Percentiles rank a stretch among this genome's conserved stretches.
These are phyloP conservation scores for Glycine latifolia DNA, from an alignment of 306 rosid species.

Conservation along the genomic window DNA sequence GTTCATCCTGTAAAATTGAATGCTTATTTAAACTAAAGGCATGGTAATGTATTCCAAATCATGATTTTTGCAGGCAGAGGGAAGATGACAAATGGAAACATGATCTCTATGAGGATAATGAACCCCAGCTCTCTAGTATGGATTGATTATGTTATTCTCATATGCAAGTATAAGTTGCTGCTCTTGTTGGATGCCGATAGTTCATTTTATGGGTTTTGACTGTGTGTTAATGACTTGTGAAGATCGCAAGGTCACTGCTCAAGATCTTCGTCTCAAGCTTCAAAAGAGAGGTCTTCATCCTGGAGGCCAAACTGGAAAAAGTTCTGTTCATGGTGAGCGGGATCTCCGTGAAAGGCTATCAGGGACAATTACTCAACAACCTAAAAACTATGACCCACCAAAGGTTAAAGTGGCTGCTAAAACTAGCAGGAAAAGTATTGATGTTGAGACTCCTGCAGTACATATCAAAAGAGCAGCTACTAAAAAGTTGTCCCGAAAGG, in stretches of 20 bases:
- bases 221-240: slow-evolving; percentile 55
- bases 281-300: slow-evolving; percentile 71
- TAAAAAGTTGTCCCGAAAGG: slow-evolving; percentile 64
- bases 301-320: slow-evolving; percentile 61
- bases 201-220: slow-evolving; percentile 52
- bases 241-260: slow-evolving; percentile 64
- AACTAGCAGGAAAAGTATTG: slow-evolving; percentile 51
- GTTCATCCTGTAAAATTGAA: slow-evolving; percentile 10
- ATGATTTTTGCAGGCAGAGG: slow-evolving; percentile 66
- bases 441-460: slow-evolving; percentile 50
- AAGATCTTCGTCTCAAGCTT: slow-evolving; percentile 83
- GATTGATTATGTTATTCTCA: slow-evolving; percentile 43
- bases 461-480: slow-evolving; percentile 54
- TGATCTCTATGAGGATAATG: slow-evolving; percentile 69
- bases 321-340: slow-evolving; percentile 57
- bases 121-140: slow-evolving; percentile 67
- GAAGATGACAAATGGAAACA: slow-evolving; percentile 89
- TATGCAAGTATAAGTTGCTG: slow-evolving; percentile 44
- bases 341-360: slow-evolving; percentile 82
- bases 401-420: slow-evolving; percentile 53
- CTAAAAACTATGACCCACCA: slow-evolving; percentile 57
- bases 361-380: slow-evolving; percentile 62
- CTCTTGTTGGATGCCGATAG: slow-evolving; percentile 47
- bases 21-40: slow-evolving; percentile 17
- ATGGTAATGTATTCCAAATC: slow-evolving; percentile 22